Percentiles rank a stretch among this genome's conserved stretches.
Evolutionary conservation across 768 basidiomycete species (phyloP).

Genomic region (Kwoniella europaea): DNA sequence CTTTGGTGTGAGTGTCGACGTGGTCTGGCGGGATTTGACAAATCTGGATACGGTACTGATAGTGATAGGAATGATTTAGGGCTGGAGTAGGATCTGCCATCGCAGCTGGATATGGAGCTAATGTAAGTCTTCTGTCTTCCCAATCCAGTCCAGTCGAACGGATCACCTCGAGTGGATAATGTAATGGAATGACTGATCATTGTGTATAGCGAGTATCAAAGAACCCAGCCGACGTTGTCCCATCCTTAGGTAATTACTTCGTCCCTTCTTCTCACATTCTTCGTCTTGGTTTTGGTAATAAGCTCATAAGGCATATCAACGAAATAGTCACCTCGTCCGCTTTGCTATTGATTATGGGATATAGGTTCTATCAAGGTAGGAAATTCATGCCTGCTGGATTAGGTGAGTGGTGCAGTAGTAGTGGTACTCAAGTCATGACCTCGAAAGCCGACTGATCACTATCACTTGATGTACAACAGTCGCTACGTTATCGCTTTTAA

Average conservation of each 20-base stretch:
- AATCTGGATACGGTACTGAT: background rate
- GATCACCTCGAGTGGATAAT: background rate
- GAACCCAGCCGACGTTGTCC: conserved; percentile 16
- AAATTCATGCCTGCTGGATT: conserved; percentile 37
- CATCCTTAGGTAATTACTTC: conserved; percentile 19
- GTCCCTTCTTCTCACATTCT: background rate
- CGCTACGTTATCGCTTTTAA: conserved; percentile 16
- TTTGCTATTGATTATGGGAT: conserved; percentile 18
- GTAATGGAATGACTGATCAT: background rate
- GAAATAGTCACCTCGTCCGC: conserved; percentile 5
- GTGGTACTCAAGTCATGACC: background rate
- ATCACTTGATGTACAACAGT: background rate
- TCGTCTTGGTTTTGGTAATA: background rate
- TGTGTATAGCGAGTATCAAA: conserved; percentile 19
- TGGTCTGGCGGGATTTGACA: background rate
- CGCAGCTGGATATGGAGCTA: conserved; percentile 27
- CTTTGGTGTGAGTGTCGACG: conserved; percentile 22
- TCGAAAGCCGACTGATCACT: background rate
- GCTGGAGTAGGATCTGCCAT: conserved; percentile 18
- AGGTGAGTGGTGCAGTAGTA: conserved; percentile 2
- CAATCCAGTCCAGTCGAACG: background rate
- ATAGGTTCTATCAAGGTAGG: conserved; percentile 17
- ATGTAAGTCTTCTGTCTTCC: conserved; percentile 18
- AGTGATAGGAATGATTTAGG: background rate
- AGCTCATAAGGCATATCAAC: background rate